phyloP scores from a whole-genome alignment of 768 basidiomycete species.

The Tulasnella calospora region DNA sequence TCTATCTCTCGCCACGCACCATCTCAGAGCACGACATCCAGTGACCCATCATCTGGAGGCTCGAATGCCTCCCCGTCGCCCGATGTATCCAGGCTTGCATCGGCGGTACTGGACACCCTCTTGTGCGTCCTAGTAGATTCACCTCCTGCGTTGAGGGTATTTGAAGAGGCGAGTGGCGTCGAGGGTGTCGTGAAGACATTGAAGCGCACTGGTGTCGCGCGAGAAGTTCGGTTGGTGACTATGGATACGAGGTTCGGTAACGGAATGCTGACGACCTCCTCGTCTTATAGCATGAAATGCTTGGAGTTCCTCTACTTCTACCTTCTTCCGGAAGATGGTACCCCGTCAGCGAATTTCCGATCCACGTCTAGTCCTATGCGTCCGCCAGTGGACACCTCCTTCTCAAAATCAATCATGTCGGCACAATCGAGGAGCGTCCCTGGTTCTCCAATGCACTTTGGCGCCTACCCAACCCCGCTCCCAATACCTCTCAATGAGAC shows the following conservation, averaged over 20 bases:
- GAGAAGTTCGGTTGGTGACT: slow-evolving; percentile 66
- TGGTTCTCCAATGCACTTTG: slow-evolving; percentile 21
- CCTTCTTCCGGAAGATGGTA: slow-evolving; percentile 69
- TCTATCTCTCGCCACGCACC: slow-evolving; percentile 63
- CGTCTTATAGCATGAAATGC: slow-evolving; percentile 75
- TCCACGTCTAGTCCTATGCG: slow-evolving; percentile 17
- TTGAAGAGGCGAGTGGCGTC: slow-evolving; percentile 73
- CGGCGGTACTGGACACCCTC: slow-evolving; percentile 73
- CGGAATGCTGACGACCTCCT: not conserved
- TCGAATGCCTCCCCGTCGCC: slow-evolving; percentile 14
- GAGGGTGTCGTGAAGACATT: slow-evolving; percentile 81
- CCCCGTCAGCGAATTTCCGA: slow-evolving; percentile 22
- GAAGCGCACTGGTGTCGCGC: slow-evolving; percentile 78
- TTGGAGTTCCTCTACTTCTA: slow-evolving; percentile 95
- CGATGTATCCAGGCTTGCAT: slow-evolving; percentile 49
- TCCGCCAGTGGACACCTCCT: not conserved
- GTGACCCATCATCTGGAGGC: not conserved
- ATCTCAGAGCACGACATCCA: slow-evolving; percentile 28
- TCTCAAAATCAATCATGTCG: slow-evolving; percentile 7
- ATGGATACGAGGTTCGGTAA: not conserved
- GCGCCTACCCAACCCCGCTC: slow-evolving; percentile 25
- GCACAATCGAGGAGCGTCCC: slow-evolving; percentile 23
- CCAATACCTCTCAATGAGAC: not conserved
- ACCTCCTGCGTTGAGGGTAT: slow-evolving; percentile 62
- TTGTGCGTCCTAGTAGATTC: slow-evolving; percentile 88